Evolutionary conservation across 306 rosid genomes (phyloP), one percentile per base, ranked within the genome.

Genomic region (Vachellia collinsii): DNA sequence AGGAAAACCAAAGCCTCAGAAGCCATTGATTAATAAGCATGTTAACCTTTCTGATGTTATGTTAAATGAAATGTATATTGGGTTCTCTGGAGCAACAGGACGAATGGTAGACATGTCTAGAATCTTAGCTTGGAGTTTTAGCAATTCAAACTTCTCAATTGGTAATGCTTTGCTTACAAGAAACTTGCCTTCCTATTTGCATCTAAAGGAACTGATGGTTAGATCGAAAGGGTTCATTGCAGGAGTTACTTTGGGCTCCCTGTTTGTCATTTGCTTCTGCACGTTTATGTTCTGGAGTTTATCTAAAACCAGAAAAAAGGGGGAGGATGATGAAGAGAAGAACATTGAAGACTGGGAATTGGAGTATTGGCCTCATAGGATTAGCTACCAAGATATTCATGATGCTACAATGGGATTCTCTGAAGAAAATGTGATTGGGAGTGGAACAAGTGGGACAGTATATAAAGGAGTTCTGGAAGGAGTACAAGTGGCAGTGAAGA

Each of bases 351-450:
- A 86, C 22, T 86, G 89, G 89, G 89, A 93, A 81, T 63, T 78
- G 80, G 92, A 91, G 83, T 91, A 86, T 77, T 91, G 95, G 97
- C 98, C 98, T 0, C 91, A 91, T 63, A 82, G 87, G 83, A 82
- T 94, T 77, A 61, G 54, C 80, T 90, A 88, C 67, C 78, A 81
- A 77, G 93, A 89, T 83, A 88, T 90, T 76, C 56, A 13, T 29
- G 81, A 64, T 1, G 93, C 92, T 41, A 93, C 94, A 1, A 48
- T 74, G 10, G 90, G 91, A 4, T 91, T 93, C 81, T 84, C 85
- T 10, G 97, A 91, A 51, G 87, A 85, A 77, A 89, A 83, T 47
- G 90, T 91, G 83, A 88, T 91, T 50, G 92, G 93, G 42, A 19
- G 71, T 47, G 97, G 94, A 81, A 80, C 89, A 25, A 84, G 85